Conservation (phyloP, 352 stramenopile genomes). For the Peronospora farinosa region DNA sequence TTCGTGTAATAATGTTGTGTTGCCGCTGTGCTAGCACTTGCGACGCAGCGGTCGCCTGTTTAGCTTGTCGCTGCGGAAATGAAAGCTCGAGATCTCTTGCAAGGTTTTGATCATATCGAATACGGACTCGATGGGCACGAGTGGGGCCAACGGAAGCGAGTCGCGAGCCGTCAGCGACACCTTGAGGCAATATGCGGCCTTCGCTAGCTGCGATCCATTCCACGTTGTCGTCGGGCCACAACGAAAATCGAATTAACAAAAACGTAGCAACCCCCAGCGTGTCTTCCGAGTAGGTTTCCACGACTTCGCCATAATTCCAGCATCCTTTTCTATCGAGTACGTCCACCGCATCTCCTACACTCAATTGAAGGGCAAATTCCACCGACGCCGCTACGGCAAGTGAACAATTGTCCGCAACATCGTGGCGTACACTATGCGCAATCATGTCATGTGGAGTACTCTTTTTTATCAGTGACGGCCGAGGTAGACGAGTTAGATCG, state of each 20-base stretch:
- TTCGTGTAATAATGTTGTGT: conserved; percentile 7
- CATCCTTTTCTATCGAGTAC: conserved; percentile 70
- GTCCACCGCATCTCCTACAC: conserved; percentile 63
- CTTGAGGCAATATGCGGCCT: conserved; percentile 63
- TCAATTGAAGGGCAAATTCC: conserved; percentile 54
- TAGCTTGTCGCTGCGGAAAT: conserved; percentile 37
- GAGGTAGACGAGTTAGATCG: conserved; percentile 15
- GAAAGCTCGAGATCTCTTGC: conserved; percentile 50
- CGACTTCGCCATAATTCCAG: conserved; percentile 76
- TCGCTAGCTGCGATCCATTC: conserved; percentile 72
- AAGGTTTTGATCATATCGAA: conserved; percentile 45
- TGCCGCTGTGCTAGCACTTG: conserved; percentile 16
- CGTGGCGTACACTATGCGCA: conserved; percentile 35
- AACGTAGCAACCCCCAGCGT: conserved; percentile 39
- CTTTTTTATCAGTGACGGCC: conserved; percentile 32
- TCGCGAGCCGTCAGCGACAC: conserved; percentile 47
- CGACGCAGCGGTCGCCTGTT: conserved; percentile 21
- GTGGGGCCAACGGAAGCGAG: conserved; percentile 38
- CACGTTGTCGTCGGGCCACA: conserved; percentile 46
- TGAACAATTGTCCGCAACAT: conserved; percentile 32
- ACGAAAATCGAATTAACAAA: conserved; percentile 55
- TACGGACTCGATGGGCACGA: conserved; percentile 30
- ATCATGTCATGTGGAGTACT: conserved; percentile 49
- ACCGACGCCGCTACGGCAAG: conserved; percentile 51
- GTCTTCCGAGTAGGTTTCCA: conserved; percentile 49